Percentiles rank a stretch among this genome's conserved stretches.
phyloP scores from a whole-genome alignment of 2,329 filamentous ascomycete genomes.

The Neonectria coccinea region DNA sequence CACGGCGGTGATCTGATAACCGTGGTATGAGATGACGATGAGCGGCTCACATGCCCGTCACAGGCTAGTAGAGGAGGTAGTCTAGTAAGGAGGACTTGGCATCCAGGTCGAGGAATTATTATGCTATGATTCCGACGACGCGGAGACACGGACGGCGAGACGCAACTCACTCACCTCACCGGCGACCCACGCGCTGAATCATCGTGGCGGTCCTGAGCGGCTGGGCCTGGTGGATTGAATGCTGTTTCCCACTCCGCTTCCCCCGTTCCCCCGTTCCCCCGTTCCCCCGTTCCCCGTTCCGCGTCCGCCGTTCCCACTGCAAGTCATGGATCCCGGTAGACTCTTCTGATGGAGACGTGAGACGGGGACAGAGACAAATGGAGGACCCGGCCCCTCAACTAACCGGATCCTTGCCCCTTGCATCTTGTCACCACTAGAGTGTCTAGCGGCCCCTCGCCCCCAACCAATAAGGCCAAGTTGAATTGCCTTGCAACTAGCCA shows the following conservation, averaged over 20 bases:
- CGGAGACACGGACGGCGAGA: background rate
- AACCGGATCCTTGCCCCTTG: slow-evolving; percentile 35
- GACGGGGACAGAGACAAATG: slow-evolving; percentile 3
- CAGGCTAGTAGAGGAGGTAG: background rate
- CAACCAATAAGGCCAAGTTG: slow-evolving; percentile 30
- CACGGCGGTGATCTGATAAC: background rate
- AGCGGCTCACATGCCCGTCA: background rate
- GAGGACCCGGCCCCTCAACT: slow-evolving; percentile 1
- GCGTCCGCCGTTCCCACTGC: slow-evolving; percentile 7
- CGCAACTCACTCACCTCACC: background rate
- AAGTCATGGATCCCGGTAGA: slow-evolving; percentile 15
- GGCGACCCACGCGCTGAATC: background rate
- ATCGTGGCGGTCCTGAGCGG: slow-evolving; percentile 7
- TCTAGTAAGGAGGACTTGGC: background rate
- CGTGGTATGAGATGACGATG: background rate
- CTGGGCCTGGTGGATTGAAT: background rate
- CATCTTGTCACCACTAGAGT: slow-evolving; percentile 30
- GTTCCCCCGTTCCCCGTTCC: too few species aligned
- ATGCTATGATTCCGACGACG: background rate
- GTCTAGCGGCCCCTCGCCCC: slow-evolving; percentile 18
- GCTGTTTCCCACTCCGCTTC: background rate
- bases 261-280: too few species aligned
- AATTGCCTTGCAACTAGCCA: slow-evolving; percentile 28
- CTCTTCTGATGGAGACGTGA: background rate
- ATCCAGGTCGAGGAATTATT: background rate